Conservation (phyloP, 345 rosid species). For the Gossypium stocksii region DNA sequence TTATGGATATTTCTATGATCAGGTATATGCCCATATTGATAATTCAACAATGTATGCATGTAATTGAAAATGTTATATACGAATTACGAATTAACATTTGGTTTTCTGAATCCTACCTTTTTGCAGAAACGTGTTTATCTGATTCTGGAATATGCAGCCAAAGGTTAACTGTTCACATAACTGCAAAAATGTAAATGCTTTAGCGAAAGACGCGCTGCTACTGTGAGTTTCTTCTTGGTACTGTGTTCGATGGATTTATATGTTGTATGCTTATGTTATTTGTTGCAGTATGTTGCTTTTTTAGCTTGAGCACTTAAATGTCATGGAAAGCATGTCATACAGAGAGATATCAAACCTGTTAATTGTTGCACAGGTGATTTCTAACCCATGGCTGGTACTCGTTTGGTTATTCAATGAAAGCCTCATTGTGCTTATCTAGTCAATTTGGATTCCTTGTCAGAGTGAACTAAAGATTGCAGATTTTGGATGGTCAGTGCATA, state of each 20-base stretch:
- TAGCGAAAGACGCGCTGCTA: slow-evolving; percentile 85
- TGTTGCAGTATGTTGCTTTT: slow-evolving; percentile 84
- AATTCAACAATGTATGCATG: neutral
- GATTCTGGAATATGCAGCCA: slow-evolving; percentile 81
- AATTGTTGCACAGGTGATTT: slow-evolving; percentile 71
- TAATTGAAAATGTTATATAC: slow-evolving; percentile 7
- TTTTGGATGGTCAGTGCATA: slow-evolving; percentile 98
- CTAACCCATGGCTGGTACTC: neutral
- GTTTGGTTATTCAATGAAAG: neutral
- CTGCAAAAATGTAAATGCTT: slow-evolving; percentile 84
- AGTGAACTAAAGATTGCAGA: slow-evolving; percentile 99
- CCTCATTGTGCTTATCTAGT: slow-evolving; percentile 9
- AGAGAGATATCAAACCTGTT: slow-evolving; percentile 91
- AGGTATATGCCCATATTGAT: slow-evolving; percentile 34
- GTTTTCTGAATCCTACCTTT: neutral
- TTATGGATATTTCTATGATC: slow-evolving; percentile 97
- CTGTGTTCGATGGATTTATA: neutral
- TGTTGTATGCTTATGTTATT: neutral
- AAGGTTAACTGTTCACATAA: slow-evolving; percentile 87
- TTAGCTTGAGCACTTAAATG: slow-evolving; percentile 95
- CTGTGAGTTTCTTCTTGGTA: slow-evolving; percentile 45
- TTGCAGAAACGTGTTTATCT: slow-evolving; percentile 80
- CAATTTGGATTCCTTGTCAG: slow-evolving; percentile 29
- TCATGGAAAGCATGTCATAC: slow-evolving; percentile 97
- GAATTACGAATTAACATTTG: neutral